Conservation (phyloP, 1,284 basidiomycete genomes). For the Heterobasidion annosum region DNA sequence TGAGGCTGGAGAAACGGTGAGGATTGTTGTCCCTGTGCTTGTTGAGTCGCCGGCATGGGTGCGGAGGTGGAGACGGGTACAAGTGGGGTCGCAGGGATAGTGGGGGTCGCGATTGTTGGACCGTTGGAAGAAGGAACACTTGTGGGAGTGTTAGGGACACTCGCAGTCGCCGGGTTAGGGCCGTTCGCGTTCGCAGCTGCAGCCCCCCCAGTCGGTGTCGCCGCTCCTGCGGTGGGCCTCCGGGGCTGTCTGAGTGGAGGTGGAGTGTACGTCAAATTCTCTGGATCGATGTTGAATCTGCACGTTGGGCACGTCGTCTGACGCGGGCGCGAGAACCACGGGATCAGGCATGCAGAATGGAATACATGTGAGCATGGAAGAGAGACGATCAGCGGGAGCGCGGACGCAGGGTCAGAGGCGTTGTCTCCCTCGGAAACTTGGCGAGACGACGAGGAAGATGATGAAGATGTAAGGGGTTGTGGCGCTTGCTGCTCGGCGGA, state of each 20-base stretch:
- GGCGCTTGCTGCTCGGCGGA: too few species aligned
- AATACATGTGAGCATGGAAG: constrained; percentile 75
- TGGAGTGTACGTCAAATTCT: constrained; percentile 48
- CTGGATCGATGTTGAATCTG: constrained; percentile 72
- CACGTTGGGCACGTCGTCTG: constrained; percentile 77
- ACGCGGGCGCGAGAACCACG: constrained; percentile 69
- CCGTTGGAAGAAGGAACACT: too few species aligned
- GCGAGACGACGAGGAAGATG: constrained; percentile 10
- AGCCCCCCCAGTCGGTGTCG: not conserved
- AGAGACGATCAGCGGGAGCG: constrained; percentile 37
- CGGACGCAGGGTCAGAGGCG: constrained; percentile 3
- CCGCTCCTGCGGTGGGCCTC: not conserved
- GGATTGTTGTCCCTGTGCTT: too few species aligned
- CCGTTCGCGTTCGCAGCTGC: too few species aligned
- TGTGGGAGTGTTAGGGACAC: too few species aligned
- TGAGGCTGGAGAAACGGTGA: too few species aligned
- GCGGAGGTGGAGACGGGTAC: too few species aligned
- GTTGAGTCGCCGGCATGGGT: too few species aligned
- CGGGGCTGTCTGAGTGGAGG: constrained; percentile 7
- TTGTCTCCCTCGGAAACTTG: constrained; percentile 16
- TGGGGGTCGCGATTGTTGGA: too few species aligned
- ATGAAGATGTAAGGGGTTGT: not conserved
- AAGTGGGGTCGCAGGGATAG: too few species aligned
- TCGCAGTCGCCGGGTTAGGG: too few species aligned
- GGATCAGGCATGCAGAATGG: constrained; percentile 64